These are phyloP conservation scores for Russula sp. DNA, from an alignment of 768 basidiomycete genomes.

Conservation along the genomic window DNA sequence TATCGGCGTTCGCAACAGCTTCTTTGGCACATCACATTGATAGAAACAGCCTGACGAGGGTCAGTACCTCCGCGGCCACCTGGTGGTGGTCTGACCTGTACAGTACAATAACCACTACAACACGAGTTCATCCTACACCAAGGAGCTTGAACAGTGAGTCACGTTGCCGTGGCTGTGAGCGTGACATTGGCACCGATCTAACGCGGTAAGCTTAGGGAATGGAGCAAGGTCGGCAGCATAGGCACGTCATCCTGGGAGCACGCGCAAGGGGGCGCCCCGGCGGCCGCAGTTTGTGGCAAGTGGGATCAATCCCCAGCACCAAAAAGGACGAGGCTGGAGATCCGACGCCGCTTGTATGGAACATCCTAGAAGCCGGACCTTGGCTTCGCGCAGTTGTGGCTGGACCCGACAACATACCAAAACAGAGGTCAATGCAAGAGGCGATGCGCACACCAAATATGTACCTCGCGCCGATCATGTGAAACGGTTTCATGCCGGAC, in stretches of 20 bases:
- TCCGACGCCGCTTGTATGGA: background rate
- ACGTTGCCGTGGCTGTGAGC: background rate
- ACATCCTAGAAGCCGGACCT: slow-evolving; percentile 5
- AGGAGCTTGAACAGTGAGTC: background rate
- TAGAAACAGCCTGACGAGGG: background rate
- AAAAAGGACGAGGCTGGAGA: background rate
- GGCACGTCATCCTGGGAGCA: background rate
- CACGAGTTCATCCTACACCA: background rate
- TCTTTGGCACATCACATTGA: background rate
- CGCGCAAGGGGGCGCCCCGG: background rate
- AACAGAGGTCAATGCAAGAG: background rate
- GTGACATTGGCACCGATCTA: background rate
- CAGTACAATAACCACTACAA: background rate
- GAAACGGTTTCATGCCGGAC: background rate
- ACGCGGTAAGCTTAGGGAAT: background rate
- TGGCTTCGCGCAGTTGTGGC: background rate
- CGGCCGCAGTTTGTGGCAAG: background rate
- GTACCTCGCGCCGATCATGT: slow-evolving; percentile 5
- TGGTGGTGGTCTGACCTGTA: background rate
- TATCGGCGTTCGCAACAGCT: background rate
- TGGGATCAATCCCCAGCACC: background rate
- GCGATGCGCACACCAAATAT: slow-evolving; percentile 9
- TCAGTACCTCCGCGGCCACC: background rate
- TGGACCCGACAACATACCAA: background rate
- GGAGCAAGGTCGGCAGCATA: background rate